phyloP scores from a whole-genome alignment of 176 grass and related monocot genomes.

The Alloteropsis semialata region DNA sequence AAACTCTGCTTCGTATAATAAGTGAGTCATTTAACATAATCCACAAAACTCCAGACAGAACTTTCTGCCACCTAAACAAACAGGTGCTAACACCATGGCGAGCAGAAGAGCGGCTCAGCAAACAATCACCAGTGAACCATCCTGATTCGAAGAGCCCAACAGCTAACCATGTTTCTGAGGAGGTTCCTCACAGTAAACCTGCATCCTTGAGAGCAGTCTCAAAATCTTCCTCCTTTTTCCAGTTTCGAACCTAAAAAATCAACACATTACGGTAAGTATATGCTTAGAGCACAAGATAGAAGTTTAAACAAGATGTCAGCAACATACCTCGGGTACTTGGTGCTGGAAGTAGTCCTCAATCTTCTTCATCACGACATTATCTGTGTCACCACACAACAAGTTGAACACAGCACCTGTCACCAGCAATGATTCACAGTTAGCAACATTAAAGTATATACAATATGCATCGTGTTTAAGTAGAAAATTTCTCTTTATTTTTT shows the following conservation, averaged over 20 bases:
- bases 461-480: background rate
- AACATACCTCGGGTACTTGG: conserved; percentile 61
- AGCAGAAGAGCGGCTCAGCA: background rate
- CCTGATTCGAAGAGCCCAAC: background rate
- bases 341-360: conserved; percentile 80
- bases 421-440: conserved; percentile 28
- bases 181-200: conserved; percentile 51
- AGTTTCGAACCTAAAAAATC: conserved; percentile 60
- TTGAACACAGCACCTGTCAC: conserved; percentile 94
- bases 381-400: conserved; percentile 64
- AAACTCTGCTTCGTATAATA: background rate
- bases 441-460: background rate
- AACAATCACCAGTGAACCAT: background rate
- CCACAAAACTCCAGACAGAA: conserved; percentile 29
- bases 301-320: background rate
- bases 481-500: background rate
- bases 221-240: conserved; percentile 81
- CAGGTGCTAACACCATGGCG: background rate
- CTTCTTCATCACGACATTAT: conserved; percentile 77
- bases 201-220: conserved; percentile 90
- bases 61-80: conserved; percentile 9
- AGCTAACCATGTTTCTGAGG: background rate
- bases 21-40: background rate
- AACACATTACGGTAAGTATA: background rate
- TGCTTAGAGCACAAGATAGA: background rate